Percentiles rank a stretch among this genome's conserved stretches.
Conservation (phyloP, 352 stramenopile species). For the Pythium myriotylum region DNA sequence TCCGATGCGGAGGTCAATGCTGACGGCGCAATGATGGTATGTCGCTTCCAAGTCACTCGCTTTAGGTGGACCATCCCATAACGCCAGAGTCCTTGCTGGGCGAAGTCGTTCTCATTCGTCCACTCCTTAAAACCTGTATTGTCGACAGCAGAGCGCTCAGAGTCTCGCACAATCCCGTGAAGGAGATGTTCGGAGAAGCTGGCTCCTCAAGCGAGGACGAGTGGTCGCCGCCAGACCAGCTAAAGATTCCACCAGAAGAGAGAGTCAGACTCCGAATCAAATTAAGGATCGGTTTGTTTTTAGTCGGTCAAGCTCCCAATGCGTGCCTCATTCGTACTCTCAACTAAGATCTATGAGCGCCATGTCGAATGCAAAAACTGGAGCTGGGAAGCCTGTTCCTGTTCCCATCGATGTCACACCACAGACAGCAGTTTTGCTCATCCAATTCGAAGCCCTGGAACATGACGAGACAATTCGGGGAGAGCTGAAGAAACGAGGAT, state of each 20-base stretch:
- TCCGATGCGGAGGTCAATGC: slow-evolving; percentile 10
- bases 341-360: slow-evolving; percentile 8
- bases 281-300: too few species aligned
- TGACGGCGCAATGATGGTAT: slow-evolving; percentile 11
- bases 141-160: too few species aligned
- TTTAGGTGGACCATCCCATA: too few species aligned
- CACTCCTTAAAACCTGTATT: background rate
- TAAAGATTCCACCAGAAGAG: too few species aligned
- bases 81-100: slow-evolving; percentile 10
- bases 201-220: slow-evolving; percentile 26
- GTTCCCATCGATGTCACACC: background rate
- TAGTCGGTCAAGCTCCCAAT: too few species aligned
- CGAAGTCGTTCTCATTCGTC: slow-evolving; percentile 8
- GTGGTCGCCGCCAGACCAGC: too few species aligned
- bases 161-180: too few species aligned
- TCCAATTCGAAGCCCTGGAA: slow-evolving; percentile 55
- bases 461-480: slow-evolving; percentile 55
- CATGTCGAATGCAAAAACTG: slow-evolving; percentile 9
- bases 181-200: slow-evolving; percentile 5
- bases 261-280: too few species aligned
- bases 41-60: too few species aligned
- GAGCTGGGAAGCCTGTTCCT: background rate
- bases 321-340: too few species aligned
- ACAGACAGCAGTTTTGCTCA: slow-evolving; percentile 53
- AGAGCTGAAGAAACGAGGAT: slow-evolving; percentile 50